Conservation (phyloP, 2,329 filamentous ascomycete species). For the Arthrobotrys entomopaga region DNA sequence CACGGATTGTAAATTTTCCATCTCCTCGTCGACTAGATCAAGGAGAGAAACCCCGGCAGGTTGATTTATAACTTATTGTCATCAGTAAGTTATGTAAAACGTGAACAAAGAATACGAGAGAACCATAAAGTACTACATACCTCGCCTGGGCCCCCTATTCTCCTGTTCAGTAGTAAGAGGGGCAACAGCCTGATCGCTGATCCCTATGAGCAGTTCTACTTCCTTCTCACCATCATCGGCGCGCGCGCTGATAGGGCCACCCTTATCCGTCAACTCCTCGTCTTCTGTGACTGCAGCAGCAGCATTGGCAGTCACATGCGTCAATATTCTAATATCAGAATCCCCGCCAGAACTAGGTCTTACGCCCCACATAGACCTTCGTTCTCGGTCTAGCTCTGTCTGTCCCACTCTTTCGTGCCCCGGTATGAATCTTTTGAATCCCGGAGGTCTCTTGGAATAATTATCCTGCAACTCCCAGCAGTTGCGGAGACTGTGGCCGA, state of each 20-base stretch:
- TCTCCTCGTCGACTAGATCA: constrained; percentile 25
- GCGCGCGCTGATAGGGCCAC: neutral
- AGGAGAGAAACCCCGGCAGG: constrained; percentile 14
- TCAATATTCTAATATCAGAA: no score
- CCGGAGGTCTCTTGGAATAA: constrained; percentile 12
- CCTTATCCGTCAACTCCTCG: no score
- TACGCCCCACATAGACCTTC: neutral
- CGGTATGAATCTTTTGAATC: constrained; percentile 2
- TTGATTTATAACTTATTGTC: neutral
- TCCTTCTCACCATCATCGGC: neutral
- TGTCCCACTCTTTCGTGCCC: neutral
- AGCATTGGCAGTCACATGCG: no score
- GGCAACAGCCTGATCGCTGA: neutral
- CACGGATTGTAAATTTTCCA: neutral
- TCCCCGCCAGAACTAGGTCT: neutral
- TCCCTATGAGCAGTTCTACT: neutral
- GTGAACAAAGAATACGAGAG: neutral
- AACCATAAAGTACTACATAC: neutral
- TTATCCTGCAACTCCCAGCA: constrained; percentile 39
- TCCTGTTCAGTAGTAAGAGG: neutral
- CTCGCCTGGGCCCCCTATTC: neutral
- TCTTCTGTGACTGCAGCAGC: no score
- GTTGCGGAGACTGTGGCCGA: constrained; percentile 17
- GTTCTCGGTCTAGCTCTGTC: neutral
- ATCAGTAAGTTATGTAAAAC: neutral